Evolutionary conservation across 495 filamentous ascomycete species (phyloP).

Genomic region (Viridothelium virens): DNA sequence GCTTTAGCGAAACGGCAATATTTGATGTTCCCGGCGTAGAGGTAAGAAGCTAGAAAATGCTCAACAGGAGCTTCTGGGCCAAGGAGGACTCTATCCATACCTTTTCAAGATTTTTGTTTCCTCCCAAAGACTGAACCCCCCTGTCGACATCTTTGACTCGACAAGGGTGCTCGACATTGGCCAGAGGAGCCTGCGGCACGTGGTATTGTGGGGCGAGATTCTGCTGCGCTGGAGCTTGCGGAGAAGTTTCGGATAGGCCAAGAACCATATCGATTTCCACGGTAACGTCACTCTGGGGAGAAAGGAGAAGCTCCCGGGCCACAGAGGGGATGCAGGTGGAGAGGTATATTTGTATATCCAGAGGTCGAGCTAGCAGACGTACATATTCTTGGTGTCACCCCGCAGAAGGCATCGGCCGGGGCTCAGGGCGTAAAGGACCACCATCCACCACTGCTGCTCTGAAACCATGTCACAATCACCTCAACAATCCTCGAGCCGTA

Average conservation of each 20-base stretch:
- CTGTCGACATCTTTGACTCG: constrained; percentile 75
- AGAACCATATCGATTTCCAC: not conserved
- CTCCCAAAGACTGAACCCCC: constrained; percentile 70
- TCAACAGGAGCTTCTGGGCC: not conserved
- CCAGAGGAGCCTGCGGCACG: constrained; percentile 56
- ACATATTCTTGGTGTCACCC: constrained; percentile 1
- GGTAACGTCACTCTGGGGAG: not conserved
- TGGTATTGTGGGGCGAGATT: constrained; percentile 46
- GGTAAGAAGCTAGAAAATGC: constrained; percentile 13
- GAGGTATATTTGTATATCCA: not conserved
- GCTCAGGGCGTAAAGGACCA: not conserved
- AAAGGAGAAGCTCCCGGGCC: not conserved
- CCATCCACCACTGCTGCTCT: not conserved
- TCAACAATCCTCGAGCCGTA: not conserved
- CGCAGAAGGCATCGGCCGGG: not conserved
- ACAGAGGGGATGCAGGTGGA: not conserved
- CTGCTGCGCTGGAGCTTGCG: not conserved
- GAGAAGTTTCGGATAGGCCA: constrained; percentile 1
- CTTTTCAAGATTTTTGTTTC: constrained; percentile 53
- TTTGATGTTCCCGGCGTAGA: not conserved
- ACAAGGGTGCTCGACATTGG: constrained; percentile 81
- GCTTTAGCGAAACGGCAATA: constrained; percentile 61
- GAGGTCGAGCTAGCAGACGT: not conserved
- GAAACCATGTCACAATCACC: constrained; percentile 5
- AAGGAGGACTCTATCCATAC: constrained; percentile 39